A percentile compares a stretch with the other conserved stretches of the same genome.
phyloP scores from a whole-genome alignment of 2,329 filamentous ascomycete species.

The Fusarium palustre region DNA sequence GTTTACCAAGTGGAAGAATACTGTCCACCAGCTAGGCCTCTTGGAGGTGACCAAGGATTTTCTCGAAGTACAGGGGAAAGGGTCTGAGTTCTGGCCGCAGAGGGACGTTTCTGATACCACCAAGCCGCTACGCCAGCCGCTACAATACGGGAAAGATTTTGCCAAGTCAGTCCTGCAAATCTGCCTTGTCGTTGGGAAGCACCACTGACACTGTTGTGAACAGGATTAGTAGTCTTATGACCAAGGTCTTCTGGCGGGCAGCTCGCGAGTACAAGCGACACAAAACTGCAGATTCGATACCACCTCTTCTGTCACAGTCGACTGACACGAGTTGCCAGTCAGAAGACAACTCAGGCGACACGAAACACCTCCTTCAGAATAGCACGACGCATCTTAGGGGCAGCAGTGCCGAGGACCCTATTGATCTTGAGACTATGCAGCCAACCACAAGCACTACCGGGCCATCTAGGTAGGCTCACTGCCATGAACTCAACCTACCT shows the following conservation, averaged over 20 bases:
- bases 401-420: constrained; percentile 8
- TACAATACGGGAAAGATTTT: constrained; percentile 29
- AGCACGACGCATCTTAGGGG: neutral
- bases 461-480: neutral
- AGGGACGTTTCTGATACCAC: neutral
- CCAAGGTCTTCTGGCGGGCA: constrained; percentile 25
- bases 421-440: constrained; percentile 21
- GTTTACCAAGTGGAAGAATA: constrained; percentile 26
- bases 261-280: constrained; percentile 21
- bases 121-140: neutral
- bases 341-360: neutral
- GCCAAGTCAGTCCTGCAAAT: constrained; percentile 1
- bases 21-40: constrained; percentile 31
- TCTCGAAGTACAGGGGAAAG: constrained; percentile 27
- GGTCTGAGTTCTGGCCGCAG: constrained; percentile 37
- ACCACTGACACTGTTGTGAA: neutral
- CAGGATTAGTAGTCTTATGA: constrained; percentile 29
- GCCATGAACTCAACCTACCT: neutral
- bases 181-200: neutral
- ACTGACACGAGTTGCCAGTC: neutral
- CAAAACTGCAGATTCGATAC: neutral
- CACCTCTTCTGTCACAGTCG: neutral
- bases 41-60: constrained; percentile 36
- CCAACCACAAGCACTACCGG: neutral
- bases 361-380: neutral